Base-by-base conservation (phyloP, 768 basidiomycete genomes). In the Fistulinella prunicolor region DNA sequence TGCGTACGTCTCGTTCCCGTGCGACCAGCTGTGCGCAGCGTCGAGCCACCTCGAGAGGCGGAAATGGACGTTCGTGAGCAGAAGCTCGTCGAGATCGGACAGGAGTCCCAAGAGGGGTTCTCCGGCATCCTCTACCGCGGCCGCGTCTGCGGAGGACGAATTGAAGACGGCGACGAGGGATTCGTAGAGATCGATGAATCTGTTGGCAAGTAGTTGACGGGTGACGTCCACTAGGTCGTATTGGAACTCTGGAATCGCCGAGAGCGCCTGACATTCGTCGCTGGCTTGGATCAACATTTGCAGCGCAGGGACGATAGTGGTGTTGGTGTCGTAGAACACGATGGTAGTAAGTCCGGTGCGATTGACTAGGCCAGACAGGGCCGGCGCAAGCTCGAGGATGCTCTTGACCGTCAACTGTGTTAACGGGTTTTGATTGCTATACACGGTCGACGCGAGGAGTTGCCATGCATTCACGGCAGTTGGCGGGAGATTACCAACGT, bases 251-350 rank as follows among this genome's bases (percentile, higher is more conserved):
- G 66, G 66, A 5, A 63, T 51, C 2, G 50, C 3, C 7, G 22
- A 4, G 17, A 73, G 60, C 0, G 35, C 30, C 14, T 50, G 12
- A 36, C 47, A 47, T 46, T 42, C n/a, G n/a, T 50, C 3, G 54
- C 61, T 40, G 43, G 62, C 57, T 28, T 66, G 73, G 4, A 77
- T 70, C 2, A 97, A 69, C 3, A 89, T 91, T 46, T 81, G 78
- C 29, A 95, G 70, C 0, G 91, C 83, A 1, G 91, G 86, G 10
- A 90, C 80, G 36, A 94, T 78, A 6, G 88, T 87, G 1, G 60
- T 57, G 56, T 70, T 58, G 1, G 71, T 71, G 48, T 73, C 63
- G 30, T 74, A 73, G 24, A 65, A 65, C 6, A 73, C 43, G 21
- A 58, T 32, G 16, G 71, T 72, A 0, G 5, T 12, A 39, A 60